phyloP scores from a whole-genome alignment of 331 rosid species.

The Saraca asoca region DNA sequence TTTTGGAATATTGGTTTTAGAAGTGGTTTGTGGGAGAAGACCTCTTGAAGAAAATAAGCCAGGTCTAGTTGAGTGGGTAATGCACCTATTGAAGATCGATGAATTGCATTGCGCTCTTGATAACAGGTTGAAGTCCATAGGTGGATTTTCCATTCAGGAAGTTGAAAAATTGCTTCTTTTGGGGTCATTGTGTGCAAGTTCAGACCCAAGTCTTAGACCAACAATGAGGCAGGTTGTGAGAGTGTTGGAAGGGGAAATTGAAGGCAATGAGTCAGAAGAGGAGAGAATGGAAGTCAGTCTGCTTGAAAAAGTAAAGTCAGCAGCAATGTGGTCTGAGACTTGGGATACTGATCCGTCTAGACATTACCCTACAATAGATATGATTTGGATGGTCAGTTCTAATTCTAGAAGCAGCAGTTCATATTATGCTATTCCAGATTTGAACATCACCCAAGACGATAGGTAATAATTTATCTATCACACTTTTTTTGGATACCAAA shows the following conservation, averaged over 20 bases:
- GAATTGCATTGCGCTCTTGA: constrained; percentile 40
- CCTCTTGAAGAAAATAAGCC: constrained; percentile 49
- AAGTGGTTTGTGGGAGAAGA: constrained; percentile 49
- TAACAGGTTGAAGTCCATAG: constrained; percentile 37
- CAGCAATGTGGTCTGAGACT: constrained; percentile 40
- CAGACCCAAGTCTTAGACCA: constrained; percentile 41
- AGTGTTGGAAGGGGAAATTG: constrained; percentile 37
- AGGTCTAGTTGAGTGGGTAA: constrained; percentile 36
- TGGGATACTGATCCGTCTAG: constrained; percentile 1
- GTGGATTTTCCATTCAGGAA: constrained; percentile 36
- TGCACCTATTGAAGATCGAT: constrained; percentile 24
- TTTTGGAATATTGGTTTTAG: constrained; percentile 55
- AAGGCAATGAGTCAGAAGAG: constrained; percentile 29
- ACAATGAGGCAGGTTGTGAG: constrained; percentile 43
- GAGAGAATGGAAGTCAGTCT: constrained; percentile 32
- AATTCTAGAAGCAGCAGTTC: constrained; percentile 26
- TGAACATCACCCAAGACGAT: constrained; percentile 32
- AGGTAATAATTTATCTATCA: too few species aligned
- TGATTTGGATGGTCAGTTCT: constrained; percentile 33
- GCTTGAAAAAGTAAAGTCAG: constrained; percentile 37
- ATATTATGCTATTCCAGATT: constrained; percentile 26
- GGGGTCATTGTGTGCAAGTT: constrained; percentile 39
- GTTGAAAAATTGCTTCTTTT: constrained; percentile 42
- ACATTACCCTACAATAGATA: constrained; percentile 47
- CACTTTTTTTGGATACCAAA: too few species aligned